phyloP scores from a whole-genome alignment of 345 rosid species.

The Alliaria petiolata region DNA sequence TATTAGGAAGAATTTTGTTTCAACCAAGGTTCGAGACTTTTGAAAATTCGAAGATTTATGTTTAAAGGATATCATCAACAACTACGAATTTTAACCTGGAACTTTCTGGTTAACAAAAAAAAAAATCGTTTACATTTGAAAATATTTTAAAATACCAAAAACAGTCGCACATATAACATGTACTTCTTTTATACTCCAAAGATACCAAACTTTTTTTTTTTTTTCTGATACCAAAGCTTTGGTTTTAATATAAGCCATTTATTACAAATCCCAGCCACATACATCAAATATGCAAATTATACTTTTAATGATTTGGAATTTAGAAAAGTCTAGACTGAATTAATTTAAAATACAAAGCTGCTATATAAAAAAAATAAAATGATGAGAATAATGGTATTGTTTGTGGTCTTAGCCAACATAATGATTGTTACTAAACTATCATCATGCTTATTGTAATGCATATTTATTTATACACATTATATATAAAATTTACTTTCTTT shows the following conservation, averaged over 20 bases:
- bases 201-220: too few relatives aligned
- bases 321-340: background rate
- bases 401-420: background rate
- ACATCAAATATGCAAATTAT: background rate
- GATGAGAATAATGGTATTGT: background rate
- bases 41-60: background rate
- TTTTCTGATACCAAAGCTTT: background rate
- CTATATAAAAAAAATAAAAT: background rate
- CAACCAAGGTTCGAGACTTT: background rate
- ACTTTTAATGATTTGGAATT: background rate
- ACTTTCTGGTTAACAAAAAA: too few relatives aligned
- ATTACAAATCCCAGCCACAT: background rate
- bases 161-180: background rate
- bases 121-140: too few relatives aligned
- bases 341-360: background rate
- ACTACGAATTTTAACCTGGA: too few relatives aligned
- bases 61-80: background rate
- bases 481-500: background rate
- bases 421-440: background rate
- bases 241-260: background rate
- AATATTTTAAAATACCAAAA: background rate
- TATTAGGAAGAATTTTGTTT: background rate
- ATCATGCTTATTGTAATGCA: background rate
- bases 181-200: background rate
- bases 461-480: too few relatives aligned